Evolutionary conservation across 2,329 filamentous ascomycete species (phyloP).

Genomic region (Pseudogymnoascus sp.): DNA sequence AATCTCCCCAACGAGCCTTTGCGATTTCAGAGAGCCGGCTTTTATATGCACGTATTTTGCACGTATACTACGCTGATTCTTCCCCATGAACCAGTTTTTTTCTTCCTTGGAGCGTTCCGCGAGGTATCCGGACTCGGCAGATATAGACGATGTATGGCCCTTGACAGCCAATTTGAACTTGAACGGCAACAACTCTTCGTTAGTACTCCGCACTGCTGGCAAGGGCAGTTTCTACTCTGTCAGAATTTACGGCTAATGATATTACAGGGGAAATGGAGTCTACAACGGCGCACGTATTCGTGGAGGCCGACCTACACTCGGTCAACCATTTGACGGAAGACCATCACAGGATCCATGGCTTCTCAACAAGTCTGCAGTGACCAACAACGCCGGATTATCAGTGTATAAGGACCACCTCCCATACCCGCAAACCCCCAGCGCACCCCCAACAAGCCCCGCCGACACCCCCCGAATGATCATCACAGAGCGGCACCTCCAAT

Average conservation of each 20-base stretch:
- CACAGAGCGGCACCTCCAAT: constrained; percentile 19
- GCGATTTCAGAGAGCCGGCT: neutral
- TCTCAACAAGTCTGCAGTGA: neutral
- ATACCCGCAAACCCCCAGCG: neutral
- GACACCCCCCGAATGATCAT: constrained; percentile 15
- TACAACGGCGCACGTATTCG: neutral
- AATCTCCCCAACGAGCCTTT: neutral
- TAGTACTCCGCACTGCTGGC: neutral
- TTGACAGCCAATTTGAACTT: neutral
- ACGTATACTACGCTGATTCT: neutral
- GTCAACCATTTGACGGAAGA: neutral
- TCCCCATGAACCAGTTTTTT: neutral
- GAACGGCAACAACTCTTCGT: neutral
- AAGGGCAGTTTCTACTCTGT: neutral
- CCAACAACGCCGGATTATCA: neutral
- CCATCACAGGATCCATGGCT: neutral
- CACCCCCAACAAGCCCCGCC: constrained; percentile 20
- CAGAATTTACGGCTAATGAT: neutral
- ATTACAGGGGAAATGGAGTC: neutral
- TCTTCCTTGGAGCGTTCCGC: neutral
- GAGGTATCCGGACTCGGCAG: neutral
- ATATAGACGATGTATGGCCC: constrained; percentile 2
- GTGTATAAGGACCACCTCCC: neutral
- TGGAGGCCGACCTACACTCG: neutral
- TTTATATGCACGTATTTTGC: neutral